These are phyloP conservation scores for Penicillium oxalicum DNA, from an alignment of 2,329 filamentous ascomycete genomes.

Conservation along the genomic window DNA sequence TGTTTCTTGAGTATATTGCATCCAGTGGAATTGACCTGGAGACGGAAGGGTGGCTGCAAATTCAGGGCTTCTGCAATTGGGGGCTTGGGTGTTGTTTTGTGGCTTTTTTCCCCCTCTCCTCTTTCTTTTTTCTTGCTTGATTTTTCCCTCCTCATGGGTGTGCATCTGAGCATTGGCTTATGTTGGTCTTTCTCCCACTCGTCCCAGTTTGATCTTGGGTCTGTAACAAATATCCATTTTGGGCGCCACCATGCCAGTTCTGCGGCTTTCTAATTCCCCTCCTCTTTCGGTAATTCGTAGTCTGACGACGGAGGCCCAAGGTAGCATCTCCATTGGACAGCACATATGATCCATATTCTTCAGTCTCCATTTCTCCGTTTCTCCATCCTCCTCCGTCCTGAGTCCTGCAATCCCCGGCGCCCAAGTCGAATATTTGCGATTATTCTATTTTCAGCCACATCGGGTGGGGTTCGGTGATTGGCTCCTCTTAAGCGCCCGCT, in stretches of 20 bases:
- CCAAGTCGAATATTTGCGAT: too few relatives aligned
- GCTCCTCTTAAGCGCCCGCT: conserved; percentile 15
- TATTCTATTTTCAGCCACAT: conserved; percentile 14
- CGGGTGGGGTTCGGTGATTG: conserved; percentile 2
- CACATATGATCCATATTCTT: too few relatives aligned
- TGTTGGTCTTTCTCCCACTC: conserved; percentile 2
- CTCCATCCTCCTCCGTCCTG: too few relatives aligned
- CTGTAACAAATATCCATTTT: conserved; percentile 1
- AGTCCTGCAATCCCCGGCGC: too few relatives aligned
- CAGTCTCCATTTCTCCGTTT: too few relatives aligned
- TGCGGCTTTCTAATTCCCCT: too few relatives aligned
- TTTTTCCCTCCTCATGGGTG: conserved; percentile 7
- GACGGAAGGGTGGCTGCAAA: too few relatives aligned
- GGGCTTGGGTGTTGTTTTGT: conserved; percentile 6
- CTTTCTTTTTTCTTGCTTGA: background rate
- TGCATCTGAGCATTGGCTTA: conserved; percentile 14
- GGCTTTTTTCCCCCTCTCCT: conserved; percentile 6
- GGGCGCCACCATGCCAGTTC: background rate
- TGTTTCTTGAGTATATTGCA: too few relatives aligned
- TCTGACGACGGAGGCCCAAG: too few relatives aligned
- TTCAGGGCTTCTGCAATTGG: background rate
- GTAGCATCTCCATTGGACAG: too few relatives aligned
- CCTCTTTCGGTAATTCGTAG: too few relatives aligned
- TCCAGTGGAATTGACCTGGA: too few relatives aligned
- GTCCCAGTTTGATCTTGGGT: conserved; percentile 1